Base-by-base conservation (phyloP, 2,329 filamentous ascomycete species). In the Cercospora sesami region DNA sequence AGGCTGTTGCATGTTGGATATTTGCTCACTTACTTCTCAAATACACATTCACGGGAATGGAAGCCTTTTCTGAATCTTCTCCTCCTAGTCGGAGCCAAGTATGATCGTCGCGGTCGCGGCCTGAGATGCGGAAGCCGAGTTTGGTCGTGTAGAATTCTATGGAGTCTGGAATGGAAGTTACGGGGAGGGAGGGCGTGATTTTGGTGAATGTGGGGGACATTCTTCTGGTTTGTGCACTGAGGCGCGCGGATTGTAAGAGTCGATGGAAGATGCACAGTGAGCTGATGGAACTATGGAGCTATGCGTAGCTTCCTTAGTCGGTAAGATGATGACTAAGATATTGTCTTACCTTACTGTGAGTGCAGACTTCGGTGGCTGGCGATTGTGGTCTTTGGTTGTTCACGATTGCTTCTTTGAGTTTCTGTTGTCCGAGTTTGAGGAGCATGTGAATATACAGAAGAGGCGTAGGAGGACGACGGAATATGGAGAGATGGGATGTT, bases 121-220 rank as follows among this genome's bases (percentile, higher is more conserved):
- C 66, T 12, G 58, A 63, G 7, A 68, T 51, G 30, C 58, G 45
- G 28, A 68, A 68, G 21, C 66, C 66, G n/a, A 68, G 62, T 33
- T 58, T 61, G 16, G 60, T 53, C 2, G 62, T 68, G 48, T 68
- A 68, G 66, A 59, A 68, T 14, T 55, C 60, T 36, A 68, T 68
- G 4, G 62, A 18, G 1, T 62, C 57, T 5, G 62, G 66, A 23
- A 65, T 51, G 6, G 66, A 68, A 16, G 45, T 61, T 3, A 68
- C 63, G 21, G 66, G 63, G 26, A 68, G 66, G n/a, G 66, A 65
- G n/a, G 62, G 66, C 6, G 31, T 36, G 33, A 65, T 65, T 30
- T 68, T 65, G 2, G 33, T 18, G 58, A 65, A 68, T 14, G 57
- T 68, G 0, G 63, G 62, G 31, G 66, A 12, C 66, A 65, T 68